Evolutionary conservation across 768 basidiomycete genomes (phyloP).

Genomic region (Collybia nuda): DNA sequence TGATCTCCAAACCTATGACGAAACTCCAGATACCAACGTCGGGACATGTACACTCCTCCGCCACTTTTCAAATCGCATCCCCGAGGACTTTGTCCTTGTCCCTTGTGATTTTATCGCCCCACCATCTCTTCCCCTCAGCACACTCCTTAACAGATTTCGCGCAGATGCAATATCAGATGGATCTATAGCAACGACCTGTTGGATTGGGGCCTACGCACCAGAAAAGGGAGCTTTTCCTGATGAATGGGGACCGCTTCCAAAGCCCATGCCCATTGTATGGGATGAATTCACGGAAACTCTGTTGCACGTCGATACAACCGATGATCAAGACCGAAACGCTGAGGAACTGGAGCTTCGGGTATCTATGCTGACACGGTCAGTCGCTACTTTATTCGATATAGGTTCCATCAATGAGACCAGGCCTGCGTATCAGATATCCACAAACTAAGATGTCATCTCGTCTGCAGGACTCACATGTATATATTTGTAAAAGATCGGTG

Average conservation of each 20-base stretch:
- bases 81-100: conserved; percentile 84
- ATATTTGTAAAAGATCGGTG: conserved; percentile 77
- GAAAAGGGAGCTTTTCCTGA: conserved; percentile 60
- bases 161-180: conserved; percentile 64
- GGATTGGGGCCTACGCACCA: conserved; percentile 49
- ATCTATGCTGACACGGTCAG: conserved; percentile 68
- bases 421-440: conserved; percentile 55
- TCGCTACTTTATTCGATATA: conserved; percentile 5
- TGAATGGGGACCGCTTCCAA: conserved; percentile 59
- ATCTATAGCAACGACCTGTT: conserved; percentile 65
- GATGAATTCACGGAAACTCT: conserved; percentile 66
- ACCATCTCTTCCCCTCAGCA: conserved; percentile 62
- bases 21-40: conserved; percentile 59
- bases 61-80: conserved; percentile 74
- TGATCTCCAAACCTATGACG: conserved; percentile 80
- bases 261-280: conserved; percentile 60
- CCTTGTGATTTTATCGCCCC: conserved; percentile 92
- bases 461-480: conserved; percentile 87
- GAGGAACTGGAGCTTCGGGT: conserved; percentile 77
- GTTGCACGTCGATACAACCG: conserved; percentile 70
- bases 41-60: conserved; percentile 78
- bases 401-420: conserved; percentile 3
- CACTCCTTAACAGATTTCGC: conserved; percentile 81
- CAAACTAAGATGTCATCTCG: conserved; percentile 64
- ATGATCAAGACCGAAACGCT: conserved; percentile 63